A percentile compares a stretch with the other conserved stretches of the same genome.
These are phyloP conservation scores for Rhodofomes roseus DNA, from an alignment of 1,284 basidiomycete species.

Conservation along the genomic window DNA sequence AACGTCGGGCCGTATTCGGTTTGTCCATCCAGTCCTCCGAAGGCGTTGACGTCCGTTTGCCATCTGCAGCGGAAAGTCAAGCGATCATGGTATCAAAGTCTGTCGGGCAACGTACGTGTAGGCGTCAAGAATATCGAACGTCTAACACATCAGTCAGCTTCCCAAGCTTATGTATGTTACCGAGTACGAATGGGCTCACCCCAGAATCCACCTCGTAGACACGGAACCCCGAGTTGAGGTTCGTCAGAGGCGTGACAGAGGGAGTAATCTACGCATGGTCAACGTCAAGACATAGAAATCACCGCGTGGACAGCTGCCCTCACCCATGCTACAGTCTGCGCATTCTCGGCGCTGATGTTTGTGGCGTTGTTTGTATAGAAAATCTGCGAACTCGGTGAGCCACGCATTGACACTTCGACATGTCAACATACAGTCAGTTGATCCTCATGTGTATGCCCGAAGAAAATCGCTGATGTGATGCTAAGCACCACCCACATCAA, in stretches of 20 bases:
- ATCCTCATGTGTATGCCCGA: slow-evolving; percentile 82
- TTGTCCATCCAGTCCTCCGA: slow-evolving; percentile 52
- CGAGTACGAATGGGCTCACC: slow-evolving; percentile 35
- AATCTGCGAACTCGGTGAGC: slow-evolving; percentile 40
- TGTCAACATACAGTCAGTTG: slow-evolving; percentile 55
- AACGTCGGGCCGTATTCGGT: slow-evolving; percentile 59
- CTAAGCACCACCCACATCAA: neutral
- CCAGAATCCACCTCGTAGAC: slow-evolving; percentile 76
- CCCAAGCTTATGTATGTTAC: neutral
- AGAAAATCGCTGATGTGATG: slow-evolving; percentile 59
- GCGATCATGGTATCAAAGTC: neutral
- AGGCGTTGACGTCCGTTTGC: slow-evolving; percentile 58
- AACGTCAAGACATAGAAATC: neutral
- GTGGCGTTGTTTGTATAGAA: slow-evolving; percentile 78
- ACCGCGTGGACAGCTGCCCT: slow-evolving; percentile 4
- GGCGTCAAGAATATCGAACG: slow-evolving; percentile 72
- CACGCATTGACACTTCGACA: neutral
- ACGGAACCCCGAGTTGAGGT: slow-evolving; percentile 77
- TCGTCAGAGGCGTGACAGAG: slow-evolving; percentile 68
- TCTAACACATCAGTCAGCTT: too few species aligned
- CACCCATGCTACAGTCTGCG: slow-evolving; percentile 55
- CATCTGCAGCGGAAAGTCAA: slow-evolving; percentile 39
- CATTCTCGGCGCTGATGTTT: slow-evolving; percentile 50
- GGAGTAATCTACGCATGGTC: slow-evolving; percentile 48
- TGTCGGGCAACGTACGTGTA: slow-evolving; percentile 50